Base-by-base conservation (phyloP, 257 asterid genomes). In the Vinca minor region DNA sequence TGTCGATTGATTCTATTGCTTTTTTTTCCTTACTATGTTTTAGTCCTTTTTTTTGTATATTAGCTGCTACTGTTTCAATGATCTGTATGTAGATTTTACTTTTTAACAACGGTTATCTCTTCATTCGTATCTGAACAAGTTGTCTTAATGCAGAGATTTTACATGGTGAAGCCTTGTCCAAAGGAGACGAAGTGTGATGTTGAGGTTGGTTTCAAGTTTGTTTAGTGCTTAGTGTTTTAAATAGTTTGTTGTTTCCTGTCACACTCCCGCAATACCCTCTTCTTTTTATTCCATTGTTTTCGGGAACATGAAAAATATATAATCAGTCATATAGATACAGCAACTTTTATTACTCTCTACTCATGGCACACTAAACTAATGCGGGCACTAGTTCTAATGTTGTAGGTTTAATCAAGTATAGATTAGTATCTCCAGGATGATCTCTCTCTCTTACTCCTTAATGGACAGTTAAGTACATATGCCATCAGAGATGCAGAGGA, bases 121-220 rank as follows among this genome's bases (percentile, higher is more conserved):
- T 25, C 29, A 41, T 62, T 74, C 31, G 38, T 71, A 64, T 17
- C 52, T 31, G 48, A 45, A 39, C 54, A 53, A 38, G 76, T 67
- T 62, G 46, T 73, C 57, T 73, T 68, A 71, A 34, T 85, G 87
- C 96, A 91, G 98, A 88, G 98, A 65, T 88, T 91, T 78, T 81
- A 78, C 84, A 81, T 85, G 95, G 95, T 91, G 69, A 91, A 91
- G 81, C 96, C 98, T 73, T 91, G 96, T 73, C 84, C 93, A 12
- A 89, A 89, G 82, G 98, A 93, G 88, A 85, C 89, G 95, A 89
- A 83, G 78, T 89, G 97, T 68, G 98, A 93, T 69, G 96, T 93
- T 77, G 95, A 93, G 98, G 98, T 93, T 66, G 73, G 85, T 71
- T 66, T 58, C 25, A 50, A 45, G 41, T 60, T 2, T 44, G 44